Conservation (phyloP, 768 basidiomycete species). For the Tulasnella sp. region DNA sequence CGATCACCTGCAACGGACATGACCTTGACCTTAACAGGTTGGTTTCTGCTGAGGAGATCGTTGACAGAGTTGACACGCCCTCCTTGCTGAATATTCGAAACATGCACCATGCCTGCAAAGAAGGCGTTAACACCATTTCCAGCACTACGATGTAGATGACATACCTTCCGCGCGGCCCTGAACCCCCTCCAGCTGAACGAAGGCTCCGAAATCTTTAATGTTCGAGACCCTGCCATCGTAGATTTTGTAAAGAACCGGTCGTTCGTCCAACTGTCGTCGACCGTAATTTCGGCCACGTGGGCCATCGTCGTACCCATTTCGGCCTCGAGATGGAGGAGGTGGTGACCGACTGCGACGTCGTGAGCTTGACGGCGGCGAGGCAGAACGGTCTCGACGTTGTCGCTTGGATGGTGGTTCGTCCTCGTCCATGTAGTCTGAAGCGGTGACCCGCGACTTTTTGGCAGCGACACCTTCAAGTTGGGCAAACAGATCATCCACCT, state of each 20-base stretch:
- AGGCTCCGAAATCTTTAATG: constrained; percentile 92
- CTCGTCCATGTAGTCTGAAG: constrained; percentile 27
- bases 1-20: constrained; percentile 81
- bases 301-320: constrained; percentile 24
- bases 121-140: constrained; percentile 12
- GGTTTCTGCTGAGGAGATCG: constrained; percentile 76
- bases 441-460: constrained; percentile 38
- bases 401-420: constrained; percentile 44
- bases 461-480: constrained; percentile 57
- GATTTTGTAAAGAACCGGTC: constrained; percentile 86
- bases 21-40: constrained; percentile 89
- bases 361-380: constrained; percentile 35
- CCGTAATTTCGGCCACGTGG: constrained; percentile 20
- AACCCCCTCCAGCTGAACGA: constrained; percentile 81
- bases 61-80: constrained; percentile 76
- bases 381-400: constrained; percentile 36
- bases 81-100: constrained; percentile 81
- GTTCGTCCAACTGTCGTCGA: constrained; percentile 47
- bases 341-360: constrained; percentile 49
- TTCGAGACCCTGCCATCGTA: constrained; percentile 79
- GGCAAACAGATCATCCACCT: constrained; percentile 82
- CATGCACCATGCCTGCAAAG: constrained; percentile 83
- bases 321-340: constrained; percentile 27
- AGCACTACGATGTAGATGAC: constrained; percentile 19
- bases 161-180: constrained; percentile 79